A percentile compares a stretch with the other conserved stretches of the same genome.
phyloP scores from a whole-genome alignment of 345 rosid species.

The Streptanthus diversifolius region DNA sequence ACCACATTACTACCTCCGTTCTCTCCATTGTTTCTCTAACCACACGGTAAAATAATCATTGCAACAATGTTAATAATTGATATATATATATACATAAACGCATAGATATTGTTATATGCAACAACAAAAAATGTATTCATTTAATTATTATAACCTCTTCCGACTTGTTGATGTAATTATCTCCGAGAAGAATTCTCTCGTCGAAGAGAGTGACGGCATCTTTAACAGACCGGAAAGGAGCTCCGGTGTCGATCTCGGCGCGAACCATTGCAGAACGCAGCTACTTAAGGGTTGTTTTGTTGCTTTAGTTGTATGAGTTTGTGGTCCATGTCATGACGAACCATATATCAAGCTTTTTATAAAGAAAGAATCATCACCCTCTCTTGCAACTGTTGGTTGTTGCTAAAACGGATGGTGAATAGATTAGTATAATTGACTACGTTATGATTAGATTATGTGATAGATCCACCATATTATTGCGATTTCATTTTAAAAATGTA shows the following conservation, averaged over 20 bases:
- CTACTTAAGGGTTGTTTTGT: neutral
- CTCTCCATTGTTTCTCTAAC: constrained; percentile 10
- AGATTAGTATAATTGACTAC: constrained; percentile 17
- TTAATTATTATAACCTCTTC: constrained; percentile 35
- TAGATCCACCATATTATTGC: neutral
- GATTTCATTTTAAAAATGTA: neutral
- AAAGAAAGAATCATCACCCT: neutral
- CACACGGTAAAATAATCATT: neutral
- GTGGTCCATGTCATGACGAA: constrained; percentile 23
- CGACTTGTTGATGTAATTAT: constrained; percentile 49
- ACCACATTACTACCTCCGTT: constrained; percentile 17
- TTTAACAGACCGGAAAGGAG: constrained; percentile 74
- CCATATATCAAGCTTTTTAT: constrained; percentile 11
- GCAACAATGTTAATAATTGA: neutral
- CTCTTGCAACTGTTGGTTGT: constrained; percentile 20
- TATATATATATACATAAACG: neutral
- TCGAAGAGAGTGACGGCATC: constrained; percentile 72
- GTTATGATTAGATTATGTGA: neutral
- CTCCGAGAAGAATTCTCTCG: constrained; percentile 60
- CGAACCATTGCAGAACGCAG: constrained; percentile 30
- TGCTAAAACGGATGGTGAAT: constrained; percentile 28
- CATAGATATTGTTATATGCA: neutral
- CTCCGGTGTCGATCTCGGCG: constrained; percentile 66
- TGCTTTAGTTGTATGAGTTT: constrained; percentile 13
- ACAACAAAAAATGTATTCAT: neutral